A percentile compares a stretch with the other conserved stretches of the same genome.
Evolutionary conservation across 768 basidiomycete genomes (phyloP).

Genomic region (Strobilomyces echinocephalus): DNA sequence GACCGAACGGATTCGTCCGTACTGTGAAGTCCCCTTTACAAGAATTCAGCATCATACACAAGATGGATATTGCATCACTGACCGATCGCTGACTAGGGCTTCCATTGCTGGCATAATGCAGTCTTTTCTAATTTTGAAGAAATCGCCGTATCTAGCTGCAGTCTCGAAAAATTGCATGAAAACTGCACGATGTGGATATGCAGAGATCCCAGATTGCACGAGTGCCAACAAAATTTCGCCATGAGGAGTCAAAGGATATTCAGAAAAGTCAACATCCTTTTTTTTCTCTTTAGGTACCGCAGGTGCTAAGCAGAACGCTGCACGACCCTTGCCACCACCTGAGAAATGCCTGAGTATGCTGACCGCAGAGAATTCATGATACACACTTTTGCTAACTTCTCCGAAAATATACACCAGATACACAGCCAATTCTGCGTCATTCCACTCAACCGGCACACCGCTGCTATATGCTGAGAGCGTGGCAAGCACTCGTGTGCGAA

Average conservation of each 20-base stretch:
- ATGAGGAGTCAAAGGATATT: conserved; percentile 80
- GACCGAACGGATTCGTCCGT: conserved; percentile 62
- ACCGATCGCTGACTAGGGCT: conserved; percentile 84
- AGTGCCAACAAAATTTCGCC: conserved; percentile 87
- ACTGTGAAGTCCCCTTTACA: conserved; percentile 78
- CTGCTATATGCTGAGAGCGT: conserved; percentile 67
- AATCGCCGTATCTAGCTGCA: conserved; percentile 86
- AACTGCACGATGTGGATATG: conserved; percentile 81
- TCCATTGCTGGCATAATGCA: conserved; percentile 84
- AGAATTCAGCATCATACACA: conserved; percentile 3
- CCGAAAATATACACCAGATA: conserved; percentile 93
- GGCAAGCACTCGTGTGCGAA: conserved; percentile 66
- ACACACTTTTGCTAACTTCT: conserved; percentile 83
- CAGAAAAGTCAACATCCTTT: conserved; percentile 65
- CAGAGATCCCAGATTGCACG: conserved; percentile 75
- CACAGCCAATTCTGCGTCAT: conserved; percentile 89
- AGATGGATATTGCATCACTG: conserved; percentile 23
- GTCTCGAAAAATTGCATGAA: conserved; percentile 92
- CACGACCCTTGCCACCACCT: conserved; percentile 77
- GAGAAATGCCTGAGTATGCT: conserved; percentile 4
- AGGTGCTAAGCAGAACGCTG: conserved; percentile 80
- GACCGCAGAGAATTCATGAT: background rate
- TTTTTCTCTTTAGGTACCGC: conserved; percentile 62
- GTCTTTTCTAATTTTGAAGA: conserved; percentile 91
- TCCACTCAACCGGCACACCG: conserved; percentile 72